Base-by-base conservation (phyloP, 495 filamentous ascomycete species). In the Filosporella fistucella region DNA sequence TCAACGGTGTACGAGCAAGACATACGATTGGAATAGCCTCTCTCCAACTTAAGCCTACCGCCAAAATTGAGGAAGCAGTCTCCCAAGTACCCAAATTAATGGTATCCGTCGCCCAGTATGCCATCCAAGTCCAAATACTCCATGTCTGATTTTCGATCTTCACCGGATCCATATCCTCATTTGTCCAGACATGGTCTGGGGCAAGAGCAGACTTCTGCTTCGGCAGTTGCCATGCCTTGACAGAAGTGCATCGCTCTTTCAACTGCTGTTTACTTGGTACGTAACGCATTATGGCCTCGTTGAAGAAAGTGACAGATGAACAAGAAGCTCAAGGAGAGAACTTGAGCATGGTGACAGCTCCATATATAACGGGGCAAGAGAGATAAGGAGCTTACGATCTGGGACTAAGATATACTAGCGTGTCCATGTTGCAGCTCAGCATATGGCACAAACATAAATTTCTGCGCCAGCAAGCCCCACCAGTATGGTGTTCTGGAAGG, bases 101-200 rank as follows among this genome's bases (percentile, higher is more conserved):
- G 32, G 76, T 72, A 50, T 84, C 80, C 30, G 74, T 80, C 48
- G 79, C 75, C 80, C 81, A 85, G 65, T 82, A 83, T 30, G 76
- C 79, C 56, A 71, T 49, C 45, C 56, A 63, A 21, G 60, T 70
- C 68, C 68, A 72, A 8, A 63, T 57, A 3, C 60, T 63, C 71
- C 74, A 77, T 0, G 66, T 77, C 59, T 70, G 71, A 33, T 72
- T 66, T 51, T 73, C 66, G 13, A 62, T 49, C 5, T 69, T 69
- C 9, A 69, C 68, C 20, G 66, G 68, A 51, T 75, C 71, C 66
- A 63, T 63, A 50, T 66, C 65, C 18, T 59, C 58, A 41, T 72
- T 75, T 21, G 66, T 72, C 71, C 70, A 76, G 24, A 75, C 67
- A 58, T 74, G 58, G 14, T 60, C 55, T 9, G 71, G 72, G 12